Base-by-base conservation (phyloP, 345 rosid species). In the Balakata baccata region DNA sequence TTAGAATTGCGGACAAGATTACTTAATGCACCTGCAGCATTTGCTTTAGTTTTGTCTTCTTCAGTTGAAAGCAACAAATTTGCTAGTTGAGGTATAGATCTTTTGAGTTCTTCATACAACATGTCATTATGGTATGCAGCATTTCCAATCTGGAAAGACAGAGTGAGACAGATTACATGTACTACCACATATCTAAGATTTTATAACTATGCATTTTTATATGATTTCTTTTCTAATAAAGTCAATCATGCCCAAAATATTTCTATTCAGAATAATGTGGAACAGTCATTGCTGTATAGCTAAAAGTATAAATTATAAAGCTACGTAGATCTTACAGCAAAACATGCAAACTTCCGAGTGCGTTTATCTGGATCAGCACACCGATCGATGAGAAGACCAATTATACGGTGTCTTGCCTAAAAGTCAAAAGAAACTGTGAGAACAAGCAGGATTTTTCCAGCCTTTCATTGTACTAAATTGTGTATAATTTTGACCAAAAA, bases 11-110 rank as follows among this genome's bases (percentile, higher is more conserved):
- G 98, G 45, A 92, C 98, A 39, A 95, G 99, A 85, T 95, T 95
- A 79, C 98, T 92, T 51, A 95, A 74, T 25, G 98, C 99, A 71
- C 98, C 99, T 6, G 98, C 98, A 68, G 98, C 98, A 82, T 95
- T 95, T 72, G 94, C 97, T 83, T 89, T 95, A 39, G 98, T 95
- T 85, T 95, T 95, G 86, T 92, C 98, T 82, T 92, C 99, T 79
- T 91, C 96, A 2, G 85, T 84, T 20, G 96, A 85, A 74, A 89
- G 82, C 81, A 95, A 78, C 70, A 95, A 79, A 46, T 87, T 88
- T 69, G 90, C 89, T 38, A 95, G 81, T 73, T 87, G 93, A 74
- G 97, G 93, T 80, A 92, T 95, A 38, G 97, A 89, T 80, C 90
- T 81, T 85, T 91, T 85, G 43, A 95, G 88, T 78, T 91, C 94